These are phyloP conservation scores for Heliamphora ciliata DNA, from an alignment of 179 eudicot genomes.

Conservation along the genomic window DNA sequence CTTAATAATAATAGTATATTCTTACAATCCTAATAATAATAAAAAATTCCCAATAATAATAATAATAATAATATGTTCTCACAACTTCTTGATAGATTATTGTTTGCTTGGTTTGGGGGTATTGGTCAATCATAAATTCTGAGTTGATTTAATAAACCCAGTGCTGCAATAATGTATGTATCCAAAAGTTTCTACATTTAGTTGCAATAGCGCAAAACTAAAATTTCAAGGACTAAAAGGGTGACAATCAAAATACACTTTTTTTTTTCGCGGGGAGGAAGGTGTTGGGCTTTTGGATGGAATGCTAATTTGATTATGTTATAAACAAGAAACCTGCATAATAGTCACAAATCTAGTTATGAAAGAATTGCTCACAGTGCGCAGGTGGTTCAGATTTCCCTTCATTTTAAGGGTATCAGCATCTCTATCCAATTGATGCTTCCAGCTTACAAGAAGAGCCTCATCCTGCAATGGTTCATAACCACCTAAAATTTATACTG, in stretches of 20 bases:
- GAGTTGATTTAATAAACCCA: too few species aligned
- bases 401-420: conserved; percentile 82
- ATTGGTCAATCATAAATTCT: too few species aligned
- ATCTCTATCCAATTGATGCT: conserved; percentile 81
- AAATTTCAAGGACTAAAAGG: not conserved
- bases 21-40: too few species aligned
- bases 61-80: too few species aligned
- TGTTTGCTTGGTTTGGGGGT: too few species aligned
- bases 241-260: not conserved
- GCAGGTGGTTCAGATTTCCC: conserved; percentile 71
- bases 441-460: conserved; percentile 75
- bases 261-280: too few species aligned
- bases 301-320: not conserved
- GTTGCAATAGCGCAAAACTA: not conserved
- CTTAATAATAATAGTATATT: too few species aligned
- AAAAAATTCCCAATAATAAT: too few species aligned
- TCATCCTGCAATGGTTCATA: conserved; percentile 57
- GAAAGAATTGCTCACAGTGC: conserved; percentile 51
- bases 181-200: too few species aligned
- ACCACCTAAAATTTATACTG: conserved; percentile 12
- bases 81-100: too few species aligned
- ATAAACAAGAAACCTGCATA: not conserved
- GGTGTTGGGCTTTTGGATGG: too few species aligned
- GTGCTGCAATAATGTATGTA: too few species aligned
- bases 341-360: not conserved